Evolutionary conservation across 2,329 filamentous ascomycete genomes (phyloP), one percentile per base, ranked within the genome.

Genomic region (Herpomyces periplanetae): DNA sequence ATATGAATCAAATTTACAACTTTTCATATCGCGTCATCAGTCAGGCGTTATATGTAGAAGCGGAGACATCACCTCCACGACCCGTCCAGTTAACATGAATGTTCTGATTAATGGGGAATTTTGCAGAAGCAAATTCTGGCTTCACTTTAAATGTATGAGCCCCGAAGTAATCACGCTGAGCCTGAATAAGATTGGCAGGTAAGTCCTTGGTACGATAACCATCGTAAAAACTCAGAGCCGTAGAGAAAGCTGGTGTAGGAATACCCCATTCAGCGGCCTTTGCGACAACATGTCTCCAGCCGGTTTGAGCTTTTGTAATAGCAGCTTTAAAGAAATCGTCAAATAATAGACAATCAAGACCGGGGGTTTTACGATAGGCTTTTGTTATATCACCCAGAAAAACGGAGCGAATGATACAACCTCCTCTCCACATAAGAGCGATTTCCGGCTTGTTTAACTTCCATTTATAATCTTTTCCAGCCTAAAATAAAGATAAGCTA

Each of bases 1-100:
- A n/a, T n/a, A n/a, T n/a, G n/a, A n/a, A n/a, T 15, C 7, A n/a
- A 7, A n/a, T n/a, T 15, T n/a, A 7, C 7, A 7, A 15, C 7
- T 15, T n/a, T 15, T 15, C 14, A 7, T 15, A 7, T 15, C 7
- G 7, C 7, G 14, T 7, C 14, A n/a, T 7, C 14, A n/a, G n/a
- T n/a, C 84, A 91, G 51, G 68, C 80, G 47, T 71, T 65, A 55
- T 96, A 96, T 31, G 73, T 91, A 20, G 73, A 87, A 34, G 80
- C 80, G 32, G 71, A 87, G 29, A 96, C 65, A 39, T 91, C 80
- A 37, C 80, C 80, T 39, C 80, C 80, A 41, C 80, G 65, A 34
- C 80, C 80, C 32, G 80, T 96, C 80, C 80, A 96, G 66, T 96
- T 96, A 43, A 91, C 71, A 56, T 96, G 80, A 39, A 75, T 80